Base-by-base conservation (phyloP, 75 land plant genomes). In the Pinus tabuliformis region DNA sequence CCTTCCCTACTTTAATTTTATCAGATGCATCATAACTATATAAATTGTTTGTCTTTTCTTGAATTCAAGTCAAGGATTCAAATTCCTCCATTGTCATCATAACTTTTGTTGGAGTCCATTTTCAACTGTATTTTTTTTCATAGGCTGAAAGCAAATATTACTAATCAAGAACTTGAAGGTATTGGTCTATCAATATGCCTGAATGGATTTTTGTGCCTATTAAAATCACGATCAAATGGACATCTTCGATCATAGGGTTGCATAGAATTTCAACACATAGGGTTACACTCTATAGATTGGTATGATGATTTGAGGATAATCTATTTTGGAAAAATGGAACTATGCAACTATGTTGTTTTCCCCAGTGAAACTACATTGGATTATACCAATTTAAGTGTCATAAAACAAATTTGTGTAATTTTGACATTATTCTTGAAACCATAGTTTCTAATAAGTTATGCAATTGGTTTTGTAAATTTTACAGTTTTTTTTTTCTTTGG, bases 401-500 rank as follows among this genome's bases (percentile, higher is more conserved):
- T 39, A 2, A 63, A 30, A 1, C 8, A 1, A 33, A 13, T 5
- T 20, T 1, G 0, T 26, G 12, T 4, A 26, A 62, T 62, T 24
- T 62, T 62, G 11, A 18, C 42, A 14, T 30, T 9, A 61, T 2
- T 8, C 57, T 37, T 75, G 22, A 9, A 26, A 56, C 2, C 59
- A 13, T 52, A 16, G 17, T 36, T 8, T 68, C 17, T 36, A 14
- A 56, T 30, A 1, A 45, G 39, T 15, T 13, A 12, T 72, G 6
- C 42, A 37, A 72, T 20, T 20, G 54, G 42, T 45, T 20, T 56
- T 18, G 20, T 33, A 33, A 22, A 6, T 2, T 73, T 73, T 21
- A 62, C 82, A 91, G 94, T 26, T 91, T 78, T 88, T 91, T 77
- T n/a, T 91, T 26, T 26, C 0, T 57, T 91, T 91, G 5, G 91